Evolutionary conservation across 495 filamentous ascomycete genomes (phyloP), one percentile per base, ranked within the genome.

Genomic region (Daldinia bambusicola): DNA sequence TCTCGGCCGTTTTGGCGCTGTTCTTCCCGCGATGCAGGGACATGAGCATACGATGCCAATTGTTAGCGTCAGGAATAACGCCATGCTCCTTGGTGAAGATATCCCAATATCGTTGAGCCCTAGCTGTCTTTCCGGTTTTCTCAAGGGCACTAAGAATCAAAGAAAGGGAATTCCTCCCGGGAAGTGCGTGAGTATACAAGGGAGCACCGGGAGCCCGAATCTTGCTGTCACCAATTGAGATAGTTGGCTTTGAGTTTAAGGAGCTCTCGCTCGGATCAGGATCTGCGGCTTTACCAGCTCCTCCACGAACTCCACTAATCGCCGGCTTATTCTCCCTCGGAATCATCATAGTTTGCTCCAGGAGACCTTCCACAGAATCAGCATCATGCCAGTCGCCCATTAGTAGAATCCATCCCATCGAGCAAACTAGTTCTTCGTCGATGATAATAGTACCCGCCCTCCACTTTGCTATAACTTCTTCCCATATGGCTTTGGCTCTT

Each of bases 311-410:
- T 48, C 53, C 22, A 37, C 41, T 13, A n/a, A 64, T 66, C 31
- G 7, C 68, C 55, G 31, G 3, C 9, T 83, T 70, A 9, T 84
- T 72, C 22, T 84, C 75, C 18, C 81, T 76, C 13, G 90, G 88
- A 65, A 95, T 85, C 32, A 86, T 83, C 85, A 92, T 93, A 7
- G 93, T 92, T 78, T 97, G 91, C 56, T 92, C 82, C 13, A 94
- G 77, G 22, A 99, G 79, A 7, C 85, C 84, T 20, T 97, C 82
- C 3, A 95, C 82, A 72, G 92, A 87, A 65, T 92, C 87, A 72
- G 82, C 86, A 71, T 85, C 83, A 40, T 86, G 81, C 26, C 84
- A 83, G 16, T 78, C 76, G 8, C 89, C 86, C 26, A 87, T 80
- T 18, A 92, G 75, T 6, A 98, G 82, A 2, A 97, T 65, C 20